Evolutionary conservation across 208 protist genomes (phyloP).

Genomic region (Vickermania spadyakhi): DNA sequence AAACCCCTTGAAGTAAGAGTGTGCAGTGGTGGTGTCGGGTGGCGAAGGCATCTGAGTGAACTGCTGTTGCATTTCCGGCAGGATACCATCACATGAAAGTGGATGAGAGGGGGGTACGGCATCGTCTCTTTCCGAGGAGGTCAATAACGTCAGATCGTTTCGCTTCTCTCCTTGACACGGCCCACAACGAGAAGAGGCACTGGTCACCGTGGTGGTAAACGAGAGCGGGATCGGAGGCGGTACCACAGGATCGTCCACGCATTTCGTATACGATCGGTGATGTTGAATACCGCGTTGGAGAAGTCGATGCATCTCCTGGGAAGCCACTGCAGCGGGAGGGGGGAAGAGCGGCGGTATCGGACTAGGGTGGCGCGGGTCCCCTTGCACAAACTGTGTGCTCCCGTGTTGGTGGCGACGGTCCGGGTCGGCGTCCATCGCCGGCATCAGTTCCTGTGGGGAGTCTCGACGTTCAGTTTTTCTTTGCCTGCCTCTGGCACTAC

Average conservation of each 20-base stretch:
- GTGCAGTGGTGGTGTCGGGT: not conserved
- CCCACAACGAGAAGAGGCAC: not conserved
- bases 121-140: not conserved
- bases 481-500: no score
- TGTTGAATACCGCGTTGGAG: not conserved
- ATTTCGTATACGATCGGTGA: not conserved
- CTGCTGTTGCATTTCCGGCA: not conserved
- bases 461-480: no score
- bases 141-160: not conserved
- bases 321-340: not conserved
- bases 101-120: not conserved
- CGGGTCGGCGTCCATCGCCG: not conserved
- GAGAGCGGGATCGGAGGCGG: not conserved
- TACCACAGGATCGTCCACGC: not conserved
- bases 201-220: not conserved
- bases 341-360: not conserved
- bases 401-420: not conserved
- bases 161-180: not conserved
- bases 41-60: not conserved
- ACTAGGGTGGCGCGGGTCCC: no score
- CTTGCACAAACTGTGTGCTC: no score
- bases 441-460: not conserved
- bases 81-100: slow-evolving; percentile 13
- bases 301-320: not conserved
- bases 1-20: slow-evolving; percentile 24